Evolutionary conservation across 2,329 filamentous ascomycete species (phyloP).

Genomic region (Scytalidium lignicola): DNA sequence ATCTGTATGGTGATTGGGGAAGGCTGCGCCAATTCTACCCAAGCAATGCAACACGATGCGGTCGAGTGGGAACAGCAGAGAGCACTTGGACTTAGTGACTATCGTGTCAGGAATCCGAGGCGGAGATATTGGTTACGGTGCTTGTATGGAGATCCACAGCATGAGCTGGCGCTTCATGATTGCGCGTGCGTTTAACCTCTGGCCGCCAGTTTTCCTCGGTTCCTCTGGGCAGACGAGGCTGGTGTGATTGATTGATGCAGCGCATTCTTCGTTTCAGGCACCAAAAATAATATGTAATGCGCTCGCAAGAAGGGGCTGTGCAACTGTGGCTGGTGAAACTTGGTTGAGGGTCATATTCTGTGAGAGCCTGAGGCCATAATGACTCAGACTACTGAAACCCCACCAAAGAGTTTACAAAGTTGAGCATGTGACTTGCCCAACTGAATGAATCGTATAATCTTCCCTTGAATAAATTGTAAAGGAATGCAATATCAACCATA

Average conservation of each 20-base stretch:
- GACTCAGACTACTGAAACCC: too few species aligned
- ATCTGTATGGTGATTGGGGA: slow-evolving; percentile 18
- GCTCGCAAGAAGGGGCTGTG: too few species aligned
- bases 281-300: background rate
- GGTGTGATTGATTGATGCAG: slow-evolving; percentile 2
- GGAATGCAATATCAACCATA: too few species aligned
- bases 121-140: background rate
- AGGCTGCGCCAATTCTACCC: slow-evolving; percentile 10
- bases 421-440: too few species aligned
- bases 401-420: too few species aligned
- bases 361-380: too few species aligned
- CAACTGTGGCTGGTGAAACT: too few species aligned
- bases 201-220: slow-evolving; percentile 2
- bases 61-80: slow-evolving; percentile 13
- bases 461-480: too few species aligned
- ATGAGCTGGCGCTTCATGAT: slow-evolving; percentile 17
- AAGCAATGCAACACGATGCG: slow-evolving; percentile 13
- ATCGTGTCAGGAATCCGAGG: slow-evolving; percentile 10
- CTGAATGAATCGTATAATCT: too few species aligned
- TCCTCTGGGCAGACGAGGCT: slow-evolving; percentile 7
- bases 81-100: slow-evolving; percentile 6
- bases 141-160: background rate
- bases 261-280: slow-evolving; percentile 6
- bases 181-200: slow-evolving; percentile 8
- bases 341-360: too few species aligned